phyloP scores from a whole-genome alignment of 805 yeast genomes.

The Lipomyces sp. region DNA sequence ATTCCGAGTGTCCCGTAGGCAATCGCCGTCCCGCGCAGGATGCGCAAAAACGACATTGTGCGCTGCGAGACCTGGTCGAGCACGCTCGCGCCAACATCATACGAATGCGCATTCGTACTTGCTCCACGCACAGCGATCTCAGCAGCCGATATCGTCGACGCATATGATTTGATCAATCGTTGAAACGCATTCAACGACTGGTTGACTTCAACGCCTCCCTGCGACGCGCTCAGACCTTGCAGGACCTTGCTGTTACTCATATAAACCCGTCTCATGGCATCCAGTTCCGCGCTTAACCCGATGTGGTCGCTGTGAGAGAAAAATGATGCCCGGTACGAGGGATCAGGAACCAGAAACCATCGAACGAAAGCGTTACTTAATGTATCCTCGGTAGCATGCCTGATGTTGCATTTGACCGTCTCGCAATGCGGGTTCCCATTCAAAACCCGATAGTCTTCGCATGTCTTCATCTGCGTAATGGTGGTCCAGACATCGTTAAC shows the following conservation, averaged over 20 bases:
- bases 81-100: constrained; percentile 42
- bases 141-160: constrained; percentile 14
- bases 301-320: too few species aligned
- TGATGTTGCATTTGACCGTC: too few species aligned
- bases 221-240: constrained; percentile 2
- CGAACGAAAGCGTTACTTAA: too few species aligned
- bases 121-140: constrained; percentile 29
- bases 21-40: constrained; percentile 42
- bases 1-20: constrained; percentile 32
- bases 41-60: constrained; percentile 55
- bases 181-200: constrained; percentile 1
- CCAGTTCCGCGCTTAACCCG: neutral
- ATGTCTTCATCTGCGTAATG: constrained; percentile 8
- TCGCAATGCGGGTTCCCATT: neutral
- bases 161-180: constrained; percentile 10
- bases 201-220: neutral
- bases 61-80: constrained; percentile 62
- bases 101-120: constrained; percentile 3
- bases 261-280: neutral
- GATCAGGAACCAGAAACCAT: too few species aligned
- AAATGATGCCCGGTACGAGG: too few species aligned
- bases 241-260: constrained; percentile 4
- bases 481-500: constrained; percentile 23
- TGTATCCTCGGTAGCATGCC: too few species aligned
- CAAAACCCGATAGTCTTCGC: neutral